phyloP scores from a whole-genome alignment of 2,329 filamentous ascomycete species.

The Curvularia verruculosa region DNA sequence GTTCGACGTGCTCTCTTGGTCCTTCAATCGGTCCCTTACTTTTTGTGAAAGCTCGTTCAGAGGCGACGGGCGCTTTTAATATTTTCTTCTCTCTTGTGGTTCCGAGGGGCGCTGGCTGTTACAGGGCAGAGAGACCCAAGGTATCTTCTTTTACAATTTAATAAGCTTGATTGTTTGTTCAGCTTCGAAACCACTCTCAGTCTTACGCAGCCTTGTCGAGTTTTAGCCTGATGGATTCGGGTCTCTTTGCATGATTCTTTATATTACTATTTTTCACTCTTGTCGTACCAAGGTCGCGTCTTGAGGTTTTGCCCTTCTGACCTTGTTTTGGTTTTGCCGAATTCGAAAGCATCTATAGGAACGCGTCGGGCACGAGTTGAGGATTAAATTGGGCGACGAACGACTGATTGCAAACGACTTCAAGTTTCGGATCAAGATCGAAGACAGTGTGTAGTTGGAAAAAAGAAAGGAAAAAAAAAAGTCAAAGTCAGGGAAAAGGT shows the following conservation, averaged over 20 bases:
- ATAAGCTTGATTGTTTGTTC: not conserved
- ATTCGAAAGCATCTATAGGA: not conserved
- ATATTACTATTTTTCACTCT: not conserved
- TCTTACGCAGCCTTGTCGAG: not conserved
- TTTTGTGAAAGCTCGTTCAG: not conserved
- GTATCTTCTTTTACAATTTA: not conserved
- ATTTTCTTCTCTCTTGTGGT: not conserved
- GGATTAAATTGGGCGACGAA: not conserved
- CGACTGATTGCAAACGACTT: not conserved
- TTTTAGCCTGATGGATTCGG: not conserved
- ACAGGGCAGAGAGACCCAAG: too few relatives aligned
- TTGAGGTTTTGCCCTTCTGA: not conserved
- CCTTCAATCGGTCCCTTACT: not conserved
- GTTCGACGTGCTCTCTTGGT: not conserved
- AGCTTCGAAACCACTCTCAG: not conserved
- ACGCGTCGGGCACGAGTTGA: not conserved
- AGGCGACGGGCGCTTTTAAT: not conserved
- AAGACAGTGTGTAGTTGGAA: not conserved
- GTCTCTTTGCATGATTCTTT: not conserved
- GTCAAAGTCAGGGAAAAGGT: not conserved
- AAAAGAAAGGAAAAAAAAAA: not conserved
- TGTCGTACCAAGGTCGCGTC: not conserved
- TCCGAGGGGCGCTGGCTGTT: not conserved
- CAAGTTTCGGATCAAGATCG: not conserved
- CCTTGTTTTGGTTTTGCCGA: not conserved